Percentiles rank a stretch among this genome's conserved stretches.
These are phyloP conservation scores for Hamigera avellanea DNA, from an alignment of 495 filamentous ascomycete species.

Conservation along the genomic window DNA sequence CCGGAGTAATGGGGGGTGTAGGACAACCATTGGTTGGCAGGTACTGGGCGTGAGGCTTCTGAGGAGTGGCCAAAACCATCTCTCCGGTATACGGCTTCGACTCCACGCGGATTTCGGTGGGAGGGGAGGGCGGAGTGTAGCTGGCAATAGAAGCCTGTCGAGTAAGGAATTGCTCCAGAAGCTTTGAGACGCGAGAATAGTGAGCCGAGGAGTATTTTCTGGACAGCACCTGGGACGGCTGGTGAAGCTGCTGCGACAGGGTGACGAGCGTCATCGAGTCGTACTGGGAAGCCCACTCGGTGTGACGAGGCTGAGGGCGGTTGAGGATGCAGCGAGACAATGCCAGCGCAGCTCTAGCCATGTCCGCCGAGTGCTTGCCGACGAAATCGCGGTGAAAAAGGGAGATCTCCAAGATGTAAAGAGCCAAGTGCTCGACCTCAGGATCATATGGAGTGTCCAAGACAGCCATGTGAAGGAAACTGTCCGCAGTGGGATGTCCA, in stretches of 20 bases:
- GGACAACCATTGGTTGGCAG: conserved; percentile 75
- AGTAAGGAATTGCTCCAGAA: conserved; percentile 75
- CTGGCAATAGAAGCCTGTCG: conserved; percentile 65
- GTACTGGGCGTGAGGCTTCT: conserved; percentile 59
- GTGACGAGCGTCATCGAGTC: conserved; percentile 68
- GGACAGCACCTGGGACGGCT: conserved; percentile 73
- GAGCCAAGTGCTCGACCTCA: conserved; percentile 88
- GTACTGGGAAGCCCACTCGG: conserved; percentile 72
- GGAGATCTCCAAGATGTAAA: conserved; percentile 88
- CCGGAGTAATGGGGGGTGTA: conserved; percentile 94
- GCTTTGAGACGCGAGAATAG: conserved; percentile 68
- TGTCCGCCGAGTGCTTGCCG: conserved; percentile 73
- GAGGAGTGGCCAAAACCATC: conserved; percentile 62
- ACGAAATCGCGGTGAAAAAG: conserved; percentile 96
- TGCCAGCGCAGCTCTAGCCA: conserved; percentile 78
- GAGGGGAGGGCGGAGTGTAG: conserved; percentile 61
- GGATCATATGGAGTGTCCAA: conserved; percentile 55
- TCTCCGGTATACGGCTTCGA: conserved; percentile 40
- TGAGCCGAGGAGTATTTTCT: conserved; percentile 80
- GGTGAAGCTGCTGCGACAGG: conserved; percentile 74
- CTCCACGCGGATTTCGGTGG: conserved; percentile 46
- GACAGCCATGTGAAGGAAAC: conserved; percentile 69
- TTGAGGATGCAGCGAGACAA: conserved; percentile 78
- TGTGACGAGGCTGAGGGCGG: conserved; percentile 60
- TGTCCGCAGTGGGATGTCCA: conserved; percentile 90